A percentile compares a stretch with the other conserved stretches of the same genome.
These are phyloP conservation scores for Saussurea involucrata DNA, from an alignment of 129 eudicot species.

Conservation along the genomic window DNA sequence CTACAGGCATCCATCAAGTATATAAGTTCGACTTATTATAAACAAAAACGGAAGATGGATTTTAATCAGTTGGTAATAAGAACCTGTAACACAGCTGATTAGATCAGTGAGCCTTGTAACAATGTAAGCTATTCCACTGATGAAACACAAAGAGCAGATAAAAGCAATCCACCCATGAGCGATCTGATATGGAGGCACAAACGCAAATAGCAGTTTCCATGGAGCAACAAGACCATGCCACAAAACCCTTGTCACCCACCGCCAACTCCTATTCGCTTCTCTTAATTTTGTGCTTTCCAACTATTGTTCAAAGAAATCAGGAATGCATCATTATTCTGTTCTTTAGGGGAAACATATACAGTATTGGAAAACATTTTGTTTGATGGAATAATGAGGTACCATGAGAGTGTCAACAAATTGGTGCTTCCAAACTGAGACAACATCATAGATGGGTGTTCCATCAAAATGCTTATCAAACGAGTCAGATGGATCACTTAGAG, in stretches of 20 bases:
- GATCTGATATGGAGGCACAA: conserved; percentile 92
- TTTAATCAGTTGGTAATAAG: neutral
- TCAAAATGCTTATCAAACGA: conserved; percentile 36
- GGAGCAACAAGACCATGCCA: conserved; percentile 74
- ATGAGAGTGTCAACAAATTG: conserved; percentile 62
- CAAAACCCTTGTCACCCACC: conserved; percentile 30
- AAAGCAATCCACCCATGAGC: conserved; percentile 98
- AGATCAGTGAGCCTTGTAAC: conserved; percentile 73
- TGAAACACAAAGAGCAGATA: conserved; percentile 64
- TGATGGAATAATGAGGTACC: conserved; percentile 42
- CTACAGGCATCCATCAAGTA: conserved; percentile 31
- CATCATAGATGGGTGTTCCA: neutral
- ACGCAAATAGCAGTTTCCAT: conserved; percentile 83
- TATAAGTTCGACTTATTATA: conserved; percentile 5
- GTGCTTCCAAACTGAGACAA: conserved; percentile 64
- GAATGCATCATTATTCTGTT: neutral
- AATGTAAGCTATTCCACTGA: conserved; percentile 80
- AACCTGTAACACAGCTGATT: conserved; percentile 96
- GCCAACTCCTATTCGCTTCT: conserved; percentile 22
- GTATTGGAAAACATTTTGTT: neutral
- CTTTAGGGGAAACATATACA: neutral
- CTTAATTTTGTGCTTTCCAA: conserved; percentile 43
- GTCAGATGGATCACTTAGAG: conserved; percentile 43
- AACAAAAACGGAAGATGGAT: neutral
- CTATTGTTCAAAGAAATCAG: conserved; percentile 28